These are phyloP conservation scores for Plectosphaerella sp. DNA, from an alignment of 2,329 filamentous ascomycete genomes.

Conservation along the genomic window DNA sequence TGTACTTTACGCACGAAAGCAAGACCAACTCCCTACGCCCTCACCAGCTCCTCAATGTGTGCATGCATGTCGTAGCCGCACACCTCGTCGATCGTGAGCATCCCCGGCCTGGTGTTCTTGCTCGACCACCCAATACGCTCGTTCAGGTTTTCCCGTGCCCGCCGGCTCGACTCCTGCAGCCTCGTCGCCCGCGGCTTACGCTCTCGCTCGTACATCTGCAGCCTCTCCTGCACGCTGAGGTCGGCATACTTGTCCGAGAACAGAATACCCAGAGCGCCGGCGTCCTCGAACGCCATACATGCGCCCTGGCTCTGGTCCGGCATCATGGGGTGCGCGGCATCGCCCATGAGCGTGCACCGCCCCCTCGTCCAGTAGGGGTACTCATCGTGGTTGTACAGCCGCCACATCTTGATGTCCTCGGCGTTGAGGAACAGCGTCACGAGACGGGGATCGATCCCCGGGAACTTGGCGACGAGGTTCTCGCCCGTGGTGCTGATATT, in stretches of 20 bases:
- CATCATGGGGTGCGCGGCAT: constrained; percentile 11
- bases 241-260: constrained; percentile 4
- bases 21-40: constrained; percentile 16
- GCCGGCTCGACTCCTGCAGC: constrained; percentile 4
- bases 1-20: too few relatives aligned
- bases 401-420: constrained; percentile 21
- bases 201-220: constrained; percentile 7
- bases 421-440: constrained; percentile 16
- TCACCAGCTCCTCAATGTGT: constrained; percentile 46
- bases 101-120: constrained; percentile 47
- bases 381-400: constrained; percentile 18
- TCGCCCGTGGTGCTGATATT: constrained; percentile 31
- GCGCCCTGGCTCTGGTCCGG: constrained; percentile 9
- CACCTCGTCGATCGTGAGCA: constrained; percentile 67
- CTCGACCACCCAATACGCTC: not conserved
- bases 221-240: not conserved
- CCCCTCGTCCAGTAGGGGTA: constrained; percentile 21
- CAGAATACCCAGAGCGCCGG: constrained; percentile 4
- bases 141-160: not conserved
- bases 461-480: constrained; percentile 10
- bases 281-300: constrained; percentile 9
- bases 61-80: constrained; percentile 60
- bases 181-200: constrained; percentile 8
- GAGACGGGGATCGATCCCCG: constrained; percentile 6
- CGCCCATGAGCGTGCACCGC: constrained; percentile 2